Percentiles rank a stretch among this genome's conserved stretches.
These are phyloP conservation scores for Haberlea rhodopensis DNA, from an alignment of 257 asterid species.

Conservation along the genomic window DNA sequence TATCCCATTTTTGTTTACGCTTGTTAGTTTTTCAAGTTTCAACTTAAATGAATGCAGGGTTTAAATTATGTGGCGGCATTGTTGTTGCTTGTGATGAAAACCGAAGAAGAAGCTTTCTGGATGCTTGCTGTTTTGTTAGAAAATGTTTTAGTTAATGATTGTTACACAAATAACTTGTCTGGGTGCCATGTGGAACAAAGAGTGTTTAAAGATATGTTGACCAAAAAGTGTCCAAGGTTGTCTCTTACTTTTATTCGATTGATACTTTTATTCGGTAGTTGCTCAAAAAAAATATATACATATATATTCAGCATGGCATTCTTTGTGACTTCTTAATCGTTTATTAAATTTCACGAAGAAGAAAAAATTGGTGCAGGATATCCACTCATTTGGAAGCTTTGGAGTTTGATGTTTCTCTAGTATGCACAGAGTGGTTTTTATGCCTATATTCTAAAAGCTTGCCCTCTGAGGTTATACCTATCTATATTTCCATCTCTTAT, in stretches of 20 bases:
- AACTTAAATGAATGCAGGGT: slow-evolving; percentile 51
- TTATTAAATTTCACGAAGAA: background rate
- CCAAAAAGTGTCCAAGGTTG: slow-evolving; percentile 86
- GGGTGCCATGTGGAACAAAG: slow-evolving; percentile 98
- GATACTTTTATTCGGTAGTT: too few species aligned
- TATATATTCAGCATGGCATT: background rate
- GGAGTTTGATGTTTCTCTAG: slow-evolving; percentile 97
- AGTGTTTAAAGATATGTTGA: slow-evolving; percentile 83
- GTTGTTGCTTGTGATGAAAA: slow-evolving; percentile 91
- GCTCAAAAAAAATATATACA: too few species aligned
- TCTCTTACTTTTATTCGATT: slow-evolving; percentile 20
- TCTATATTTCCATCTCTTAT: background rate
- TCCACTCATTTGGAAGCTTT: slow-evolving; percentile 79
- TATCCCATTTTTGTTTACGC: too few species aligned
- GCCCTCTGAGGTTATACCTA: slow-evolving; percentile 79
- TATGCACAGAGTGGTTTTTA: slow-evolving; percentile 96
- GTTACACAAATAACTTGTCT: slow-evolving; percentile 83
- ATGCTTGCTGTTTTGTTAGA: slow-evolving; percentile 96
- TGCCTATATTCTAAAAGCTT: slow-evolving; percentile 94
- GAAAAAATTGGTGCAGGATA: slow-evolving; percentile 52
- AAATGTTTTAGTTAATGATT: slow-evolving; percentile 84
- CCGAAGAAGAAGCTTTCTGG: slow-evolving; percentile 99
- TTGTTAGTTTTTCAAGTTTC: background rate
- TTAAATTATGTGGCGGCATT: slow-evolving; percentile 94
- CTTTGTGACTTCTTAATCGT: slow-evolving; percentile 13